phyloP scores from a whole-genome alignment of 352 stramenopile genomes.

The Phytophthora vignae region DNA sequence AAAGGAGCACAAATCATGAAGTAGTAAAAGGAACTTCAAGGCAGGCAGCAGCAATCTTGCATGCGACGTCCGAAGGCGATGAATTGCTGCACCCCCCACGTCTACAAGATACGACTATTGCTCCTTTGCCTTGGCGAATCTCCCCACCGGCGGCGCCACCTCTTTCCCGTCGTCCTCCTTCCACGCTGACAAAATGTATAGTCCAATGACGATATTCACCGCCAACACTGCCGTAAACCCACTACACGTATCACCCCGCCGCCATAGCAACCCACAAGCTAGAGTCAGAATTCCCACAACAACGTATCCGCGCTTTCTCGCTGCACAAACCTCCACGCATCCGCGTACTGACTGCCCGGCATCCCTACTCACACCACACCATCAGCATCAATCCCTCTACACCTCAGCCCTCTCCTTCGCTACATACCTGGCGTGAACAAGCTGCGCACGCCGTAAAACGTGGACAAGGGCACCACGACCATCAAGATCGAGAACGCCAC shows the following conservation, averaged over 20 bases:
- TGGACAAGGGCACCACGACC: slow-evolving; percentile 60
- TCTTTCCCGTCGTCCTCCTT: slow-evolving; percentile 66
- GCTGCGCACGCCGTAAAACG: slow-evolving; percentile 68
- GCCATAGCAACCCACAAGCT: not conserved
- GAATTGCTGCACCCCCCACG: not conserved
- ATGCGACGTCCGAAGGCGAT: not conserved
- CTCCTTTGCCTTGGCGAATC: slow-evolving; percentile 64
- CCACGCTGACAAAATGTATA: slow-evolving; percentile 83
- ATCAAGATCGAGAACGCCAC: slow-evolving; percentile 79
- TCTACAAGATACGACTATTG: slow-evolving; percentile 34
- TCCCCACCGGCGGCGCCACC: slow-evolving; percentile 58
- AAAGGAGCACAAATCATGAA: too few relatives aligned
- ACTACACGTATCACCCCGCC: slow-evolving; percentile 38
- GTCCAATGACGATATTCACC: slow-evolving; percentile 80
- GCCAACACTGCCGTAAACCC: slow-evolving; percentile 73
- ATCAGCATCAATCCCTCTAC: not conserved
- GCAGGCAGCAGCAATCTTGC: too few relatives aligned
- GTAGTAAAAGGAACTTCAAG: not conserved
- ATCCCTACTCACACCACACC: slow-evolving; percentile 24
- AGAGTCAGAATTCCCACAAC: not conserved
- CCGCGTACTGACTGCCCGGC: slow-evolving; percentile 45
- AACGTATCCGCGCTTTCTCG: not conserved
- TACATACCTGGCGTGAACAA: slow-evolving; percentile 54
- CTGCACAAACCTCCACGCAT: slow-evolving; percentile 71
- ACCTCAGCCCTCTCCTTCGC: not conserved